Evolutionary conservation across 352 stramenopile genomes (phyloP).

Genomic region (Globisporangium spiculum): DNA sequence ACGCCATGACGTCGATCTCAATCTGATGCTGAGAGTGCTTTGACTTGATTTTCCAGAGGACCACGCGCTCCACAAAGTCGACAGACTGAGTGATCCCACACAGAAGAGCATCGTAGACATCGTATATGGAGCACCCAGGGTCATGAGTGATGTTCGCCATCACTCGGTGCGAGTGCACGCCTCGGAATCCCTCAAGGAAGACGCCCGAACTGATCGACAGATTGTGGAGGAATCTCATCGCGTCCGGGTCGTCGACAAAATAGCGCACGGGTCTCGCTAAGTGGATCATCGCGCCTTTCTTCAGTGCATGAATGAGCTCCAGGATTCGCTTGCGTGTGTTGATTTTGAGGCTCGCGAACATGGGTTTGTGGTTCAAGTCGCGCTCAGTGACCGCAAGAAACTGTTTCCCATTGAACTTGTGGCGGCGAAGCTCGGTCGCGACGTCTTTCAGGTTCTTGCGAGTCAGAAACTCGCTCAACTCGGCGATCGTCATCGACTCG

Average conservation of each 20-base stretch:
- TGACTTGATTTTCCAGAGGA: slow-evolving; percentile 50
- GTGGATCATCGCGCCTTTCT: slow-evolving; percentile 41
- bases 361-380: slow-evolving; percentile 49
- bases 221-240: slow-evolving; percentile 46
- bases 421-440: slow-evolving; percentile 37
- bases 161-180: slow-evolving; percentile 52
- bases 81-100: slow-evolving; percentile 44
- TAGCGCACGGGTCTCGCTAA: slow-evolving; percentile 25
- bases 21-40: slow-evolving; percentile 8
- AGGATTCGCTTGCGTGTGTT: slow-evolving; percentile 50
- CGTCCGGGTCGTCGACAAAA: slow-evolving; percentile 53
- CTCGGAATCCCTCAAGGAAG: slow-evolving; percentile 48
- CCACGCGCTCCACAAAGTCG: slow-evolving; percentile 36
- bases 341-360: slow-evolving; percentile 51
- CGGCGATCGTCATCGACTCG: slow-evolving; percentile 50
- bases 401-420: slow-evolving; percentile 36
- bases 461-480: slow-evolving; percentile 49
- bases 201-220: slow-evolving; percentile 34
- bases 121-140: slow-evolving; percentile 32
- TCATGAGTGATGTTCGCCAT: slow-evolving; percentile 44
- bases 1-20: slow-evolving; percentile 49
- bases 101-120: slow-evolving; percentile 56
- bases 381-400: slow-evolving; percentile 48
- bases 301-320: slow-evolving; percentile 45
- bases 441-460: slow-evolving; percentile 50